These are phyloP conservation scores for Gnetum montanum DNA, from an alignment of 75 land plant genomes.

Conservation along the genomic window DNA sequence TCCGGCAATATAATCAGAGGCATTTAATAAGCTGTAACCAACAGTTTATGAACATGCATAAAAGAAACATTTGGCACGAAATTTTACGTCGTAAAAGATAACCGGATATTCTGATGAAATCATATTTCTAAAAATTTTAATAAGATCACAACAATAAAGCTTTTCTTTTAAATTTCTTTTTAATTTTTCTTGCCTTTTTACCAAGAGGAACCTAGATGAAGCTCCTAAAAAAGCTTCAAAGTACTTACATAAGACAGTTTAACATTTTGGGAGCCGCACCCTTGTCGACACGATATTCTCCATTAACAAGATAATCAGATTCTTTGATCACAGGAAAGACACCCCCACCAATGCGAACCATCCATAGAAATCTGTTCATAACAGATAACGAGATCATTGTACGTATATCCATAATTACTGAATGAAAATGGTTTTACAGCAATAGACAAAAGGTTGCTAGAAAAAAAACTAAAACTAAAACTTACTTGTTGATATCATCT, in stretches of 20 bases:
- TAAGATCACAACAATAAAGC: too few relatives aligned
- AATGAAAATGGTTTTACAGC: neutral
- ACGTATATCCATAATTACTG: too few relatives aligned
- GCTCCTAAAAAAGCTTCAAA: constrained; percentile 3
- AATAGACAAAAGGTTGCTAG: neutral
- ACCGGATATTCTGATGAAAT: too few relatives aligned
- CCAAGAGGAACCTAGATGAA: too few relatives aligned
- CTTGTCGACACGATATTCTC: constrained; percentile 96
- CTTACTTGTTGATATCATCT: constrained; percentile 98
- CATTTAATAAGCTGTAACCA: too few relatives aligned
- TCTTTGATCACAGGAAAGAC: constrained; percentile 98
- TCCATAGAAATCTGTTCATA: constrained; percentile 85
- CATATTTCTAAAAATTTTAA: too few relatives aligned
- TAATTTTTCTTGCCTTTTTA: too few relatives aligned
- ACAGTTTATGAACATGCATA: too few relatives aligned
- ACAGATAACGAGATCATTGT: neutral
- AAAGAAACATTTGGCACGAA: too few relatives aligned
- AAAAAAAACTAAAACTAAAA: neutral
- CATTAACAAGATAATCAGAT: constrained; percentile 97
- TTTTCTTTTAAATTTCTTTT: too few relatives aligned
- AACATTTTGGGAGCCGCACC: constrained; percentile 99
- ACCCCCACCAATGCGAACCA: constrained; percentile 99
- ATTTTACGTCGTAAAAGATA: too few relatives aligned
- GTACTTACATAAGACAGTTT: constrained; percentile 89
- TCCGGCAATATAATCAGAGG: too few relatives aligned